Base-by-base conservation (phyloP, 2,329 filamentous ascomycete genomes). In the Colletotrichum eleusines region DNA sequence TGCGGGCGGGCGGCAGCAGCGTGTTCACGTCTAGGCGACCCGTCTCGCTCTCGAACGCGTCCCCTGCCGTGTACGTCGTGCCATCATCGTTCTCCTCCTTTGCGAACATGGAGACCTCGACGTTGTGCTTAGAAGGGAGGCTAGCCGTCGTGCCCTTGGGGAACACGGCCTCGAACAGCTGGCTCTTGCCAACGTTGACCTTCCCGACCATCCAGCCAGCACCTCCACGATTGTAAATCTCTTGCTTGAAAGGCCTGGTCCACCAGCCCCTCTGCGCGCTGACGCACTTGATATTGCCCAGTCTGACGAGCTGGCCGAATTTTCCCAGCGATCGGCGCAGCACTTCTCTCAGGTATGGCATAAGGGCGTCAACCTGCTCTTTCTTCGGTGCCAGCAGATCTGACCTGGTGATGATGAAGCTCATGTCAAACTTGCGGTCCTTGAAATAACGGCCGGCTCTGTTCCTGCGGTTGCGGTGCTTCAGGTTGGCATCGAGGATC, bases 151-250 rank as follows among this genome's bases (percentile, higher is more conserved):
- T 74, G 33, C 90, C 90, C 84, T 92, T 95, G 5, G 97, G 95
- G 76, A 95, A 97, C 9, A 98, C 90, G 5, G 90, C 88, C 75
- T 96, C 91, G 72, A 98, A 97, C 2, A 99, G 87, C 77, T 92
- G 92, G 76, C 95, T 98, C 82, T 99, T 99, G 31, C 96, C 97
- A 2, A 98, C 97, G 77, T 99, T 99, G 73, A 94, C 94, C 80
- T 97, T 98, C n/a, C 96, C 96, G 3, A 99, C 92, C 85, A 99
- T 91, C 95, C 96, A 99, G 20, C 93, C 91, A 20, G 91, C 96
- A 5, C 95, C 95, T 5, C 94, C 94, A 59, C 93, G 89, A 53
- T 90, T 83, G 87, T 90, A 95, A 57, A 99, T 94, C 58, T 95
- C 91, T 75, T 97, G 91, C 79, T 94, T 97, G 66, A 99, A 83